These are phyloP conservation scores for Hemisphaericaspora subhashii DNA, from an alignment of 1,139 yeast genomes.

Conservation along the genomic window DNA sequence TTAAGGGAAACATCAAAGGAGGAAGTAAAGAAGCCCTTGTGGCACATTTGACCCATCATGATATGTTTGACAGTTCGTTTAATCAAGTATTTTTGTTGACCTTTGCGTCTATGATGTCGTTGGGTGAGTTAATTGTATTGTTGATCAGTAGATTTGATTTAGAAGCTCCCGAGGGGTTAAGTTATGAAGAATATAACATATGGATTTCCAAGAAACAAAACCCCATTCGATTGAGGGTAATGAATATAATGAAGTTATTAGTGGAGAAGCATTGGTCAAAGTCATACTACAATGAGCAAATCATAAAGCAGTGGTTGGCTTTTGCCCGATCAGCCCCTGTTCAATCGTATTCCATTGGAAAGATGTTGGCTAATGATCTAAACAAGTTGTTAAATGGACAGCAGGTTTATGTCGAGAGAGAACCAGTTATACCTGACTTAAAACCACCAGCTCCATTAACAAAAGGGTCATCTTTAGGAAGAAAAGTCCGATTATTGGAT, in stretches of 20 bases:
- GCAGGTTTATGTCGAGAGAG: constrained; percentile 28
- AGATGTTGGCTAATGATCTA: constrained; percentile 27
- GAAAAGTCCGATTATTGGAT: constrained; percentile 55
- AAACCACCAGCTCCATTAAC: constrained; percentile 46
- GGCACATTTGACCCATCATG: constrained; percentile 83
- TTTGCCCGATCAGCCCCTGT: constrained; percentile 55
- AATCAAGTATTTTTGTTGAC: constrained; percentile 72
- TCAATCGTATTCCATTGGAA: constrained; percentile 42
- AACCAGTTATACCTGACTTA: constrained; percentile 28
- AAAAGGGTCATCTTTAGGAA: constrained; percentile 34
- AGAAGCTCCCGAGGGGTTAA: constrained; percentile 85
- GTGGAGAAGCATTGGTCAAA: constrained; percentile 79
- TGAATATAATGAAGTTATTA: constrained; percentile 69
- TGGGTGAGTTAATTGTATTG: constrained; percentile 61
- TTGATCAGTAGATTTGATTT: constrained; percentile 67
- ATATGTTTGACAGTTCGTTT: constrained; percentile 64
- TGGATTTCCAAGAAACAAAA: constrained; percentile 76
- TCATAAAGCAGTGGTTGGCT: constrained; percentile 52
- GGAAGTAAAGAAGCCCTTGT: constrained; percentile 82
- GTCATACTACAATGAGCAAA: constrained; percentile 51
- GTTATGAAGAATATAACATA: constrained; percentile 74
- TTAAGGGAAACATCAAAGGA: constrained; percentile 76
- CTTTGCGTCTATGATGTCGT: constrained; percentile 73
- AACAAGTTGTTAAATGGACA: constrained; percentile 33
- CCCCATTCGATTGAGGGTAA: constrained; percentile 69